Percentiles rank a stretch among this genome's conserved stretches.
phyloP scores from a whole-genome alignment of 2,329 filamentous ascomycete genomes.

The Trichophyton simii region DNA sequence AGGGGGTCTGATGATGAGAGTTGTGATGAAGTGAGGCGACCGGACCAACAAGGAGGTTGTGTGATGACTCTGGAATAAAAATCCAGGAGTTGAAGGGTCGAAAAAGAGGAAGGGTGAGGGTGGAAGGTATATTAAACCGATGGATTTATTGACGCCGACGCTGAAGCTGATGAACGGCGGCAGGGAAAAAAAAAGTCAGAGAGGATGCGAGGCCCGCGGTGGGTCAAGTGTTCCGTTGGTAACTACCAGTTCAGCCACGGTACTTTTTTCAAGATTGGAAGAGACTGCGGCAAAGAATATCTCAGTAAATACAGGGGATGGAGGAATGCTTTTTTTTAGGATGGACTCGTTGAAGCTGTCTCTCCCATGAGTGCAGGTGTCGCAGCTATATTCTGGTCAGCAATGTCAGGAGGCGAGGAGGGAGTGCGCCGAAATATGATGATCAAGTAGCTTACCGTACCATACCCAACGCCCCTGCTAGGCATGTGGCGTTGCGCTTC shows the following conservation, averaged over 20 bases:
- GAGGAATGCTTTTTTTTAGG: neutral
- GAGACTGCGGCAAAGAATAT: neutral
- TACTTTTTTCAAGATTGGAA: neutral
- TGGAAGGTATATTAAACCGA: neutral
- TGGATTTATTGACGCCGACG: neutral
- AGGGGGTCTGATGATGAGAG: neutral
- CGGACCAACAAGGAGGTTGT: neutral
- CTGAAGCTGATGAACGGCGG: neutral
- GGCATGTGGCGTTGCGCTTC: slow-evolving; percentile 8
- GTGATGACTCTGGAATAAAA: neutral
- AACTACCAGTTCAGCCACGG: neutral
- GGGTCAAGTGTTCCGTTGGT: neutral
- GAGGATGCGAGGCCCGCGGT: slow-evolving; percentile 1
- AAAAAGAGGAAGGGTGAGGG: slow-evolving; percentile 7
- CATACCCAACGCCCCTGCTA: neutral
- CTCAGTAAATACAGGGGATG: neutral
- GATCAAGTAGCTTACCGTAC: neutral
- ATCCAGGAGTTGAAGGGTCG: neutral
- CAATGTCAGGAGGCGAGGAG: neutral
- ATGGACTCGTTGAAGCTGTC: neutral
- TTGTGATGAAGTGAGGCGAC: neutral
- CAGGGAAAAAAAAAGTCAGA: slow-evolving; percentile 3
- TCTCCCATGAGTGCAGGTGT: neutral
- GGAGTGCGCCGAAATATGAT: neutral
- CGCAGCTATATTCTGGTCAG: neutral